Evolutionary conservation across 1,284 basidiomycete genomes (phyloP).

Genomic region (Fistulina hepatica): DNA sequence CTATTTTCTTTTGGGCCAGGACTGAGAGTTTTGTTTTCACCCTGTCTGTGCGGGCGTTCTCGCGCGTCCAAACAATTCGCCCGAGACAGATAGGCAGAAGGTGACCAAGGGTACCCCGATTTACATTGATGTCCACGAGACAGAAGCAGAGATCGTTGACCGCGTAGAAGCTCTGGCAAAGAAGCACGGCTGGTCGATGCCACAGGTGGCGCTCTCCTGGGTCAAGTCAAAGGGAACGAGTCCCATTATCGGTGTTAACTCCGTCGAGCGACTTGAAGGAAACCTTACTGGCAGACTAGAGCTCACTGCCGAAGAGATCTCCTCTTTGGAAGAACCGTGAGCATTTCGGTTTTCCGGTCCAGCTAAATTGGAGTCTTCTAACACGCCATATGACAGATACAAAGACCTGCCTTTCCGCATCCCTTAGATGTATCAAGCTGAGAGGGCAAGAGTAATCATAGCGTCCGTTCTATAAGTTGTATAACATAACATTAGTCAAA

Average conservation of each 20-base stretch:
- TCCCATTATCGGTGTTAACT: not conserved
- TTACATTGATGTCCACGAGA: slow-evolving; percentile 1
- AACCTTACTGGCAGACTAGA: not conserved
- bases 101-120: not conserved
- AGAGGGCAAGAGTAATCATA: no score
- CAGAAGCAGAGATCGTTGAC: slow-evolving; percentile 11
- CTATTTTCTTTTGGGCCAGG: no score
- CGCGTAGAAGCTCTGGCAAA: slow-evolving; percentile 30
- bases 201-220: slow-evolving; percentile 30
- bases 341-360: no score
- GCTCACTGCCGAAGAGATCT: not conserved
- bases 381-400: no score
- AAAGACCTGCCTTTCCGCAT: no score
- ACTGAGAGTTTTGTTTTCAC: no score
- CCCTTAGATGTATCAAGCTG: no score
- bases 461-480: no score
- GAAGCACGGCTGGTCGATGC: slow-evolving; percentile 26
- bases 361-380: no score
- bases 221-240: slow-evolving; percentile 16
- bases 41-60: no score
- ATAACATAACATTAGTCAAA: no score
- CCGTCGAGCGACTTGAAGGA: not conserved
- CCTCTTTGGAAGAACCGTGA: slow-evolving; percentile 1
- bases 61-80: slow-evolving; percentile 22
- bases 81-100: slow-evolving; percentile 12